Percentiles rank a stretch among this genome's conserved stretches.
Conservation (phyloP, 2,329 filamentous ascomycete species). For the Torrubiella hemipterigena region DNA sequence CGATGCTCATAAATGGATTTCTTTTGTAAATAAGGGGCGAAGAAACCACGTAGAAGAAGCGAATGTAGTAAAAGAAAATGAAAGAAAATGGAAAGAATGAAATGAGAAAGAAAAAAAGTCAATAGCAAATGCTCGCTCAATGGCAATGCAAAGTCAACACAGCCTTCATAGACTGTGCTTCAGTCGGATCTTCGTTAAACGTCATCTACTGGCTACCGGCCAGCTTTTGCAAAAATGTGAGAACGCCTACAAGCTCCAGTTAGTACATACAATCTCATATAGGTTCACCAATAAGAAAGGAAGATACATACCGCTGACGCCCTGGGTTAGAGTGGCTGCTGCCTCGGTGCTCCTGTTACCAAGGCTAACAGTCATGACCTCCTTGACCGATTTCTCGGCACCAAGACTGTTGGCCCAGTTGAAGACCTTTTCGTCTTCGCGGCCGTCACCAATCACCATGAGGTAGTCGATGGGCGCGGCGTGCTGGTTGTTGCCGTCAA, state of each 20-base stretch:
- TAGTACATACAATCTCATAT: not conserved
- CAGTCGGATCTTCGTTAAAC: slow-evolving; percentile 1
- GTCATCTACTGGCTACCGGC: slow-evolving; percentile 10
- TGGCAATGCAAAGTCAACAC: too few species aligned
- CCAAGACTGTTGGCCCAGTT: slow-evolving; percentile 79
- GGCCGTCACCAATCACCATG: slow-evolving; percentile 79
- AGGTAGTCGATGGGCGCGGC: slow-evolving; percentile 62
- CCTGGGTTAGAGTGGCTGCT: slow-evolving; percentile 73
- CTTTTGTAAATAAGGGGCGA: slow-evolving; percentile 1
- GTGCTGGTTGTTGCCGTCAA: slow-evolving; percentile 16
- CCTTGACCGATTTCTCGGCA: slow-evolving; percentile 43
- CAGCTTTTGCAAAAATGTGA: slow-evolving; percentile 14
- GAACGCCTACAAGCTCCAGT: slow-evolving; percentile 9
- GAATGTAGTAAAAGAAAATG: not conserved
- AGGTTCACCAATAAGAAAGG: not conserved
- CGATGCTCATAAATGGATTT: too few species aligned
- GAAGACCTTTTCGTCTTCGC: slow-evolving; percentile 90
- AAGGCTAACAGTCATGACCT: slow-evolving; percentile 76
- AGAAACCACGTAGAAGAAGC: slow-evolving; percentile 4
- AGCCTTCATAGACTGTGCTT: too few species aligned
- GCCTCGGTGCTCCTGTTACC: slow-evolving; percentile 84
- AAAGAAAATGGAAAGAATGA: not conserved
- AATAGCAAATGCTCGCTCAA: too few species aligned
- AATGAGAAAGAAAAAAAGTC: not conserved
- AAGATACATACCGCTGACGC: slow-evolving; percentile 64